These are phyloP conservation scores for Arbutus unedo DNA, from an alignment of 148 eudicot species.

Conservation along the genomic window DNA sequence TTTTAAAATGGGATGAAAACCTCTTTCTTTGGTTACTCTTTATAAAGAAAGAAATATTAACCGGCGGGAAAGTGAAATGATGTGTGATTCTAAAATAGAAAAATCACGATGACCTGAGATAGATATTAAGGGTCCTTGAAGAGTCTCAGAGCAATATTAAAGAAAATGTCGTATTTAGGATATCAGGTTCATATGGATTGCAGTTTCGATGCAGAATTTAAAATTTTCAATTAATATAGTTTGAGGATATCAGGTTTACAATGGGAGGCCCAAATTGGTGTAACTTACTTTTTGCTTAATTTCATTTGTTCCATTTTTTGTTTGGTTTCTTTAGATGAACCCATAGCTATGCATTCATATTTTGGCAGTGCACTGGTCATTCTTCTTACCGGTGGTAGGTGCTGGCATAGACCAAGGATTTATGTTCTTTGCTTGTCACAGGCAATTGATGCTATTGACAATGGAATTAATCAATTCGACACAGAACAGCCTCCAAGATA, in stretches of 20 bases:
- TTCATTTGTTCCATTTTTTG: background rate
- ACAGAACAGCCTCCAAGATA: conserved; percentile 70
- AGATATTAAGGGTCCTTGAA: background rate
- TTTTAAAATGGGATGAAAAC: background rate
- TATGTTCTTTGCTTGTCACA: conserved; percentile 27
- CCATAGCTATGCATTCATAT: background rate
- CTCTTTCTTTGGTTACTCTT: background rate
- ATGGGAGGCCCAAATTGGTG: background rate
- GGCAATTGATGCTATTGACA: conserved; percentile 96
- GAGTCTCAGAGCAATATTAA: background rate
- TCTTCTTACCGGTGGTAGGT: background rate
- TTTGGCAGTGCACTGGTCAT: background rate
- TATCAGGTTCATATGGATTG: background rate
- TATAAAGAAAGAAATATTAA: background rate
- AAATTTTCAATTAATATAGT: background rate
- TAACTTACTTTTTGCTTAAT: background rate
- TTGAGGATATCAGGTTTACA: background rate
- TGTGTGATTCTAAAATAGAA: background rate
- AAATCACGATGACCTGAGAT: background rate
- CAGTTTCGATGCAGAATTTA: background rate
- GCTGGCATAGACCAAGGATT: background rate
- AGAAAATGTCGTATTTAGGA: background rate
- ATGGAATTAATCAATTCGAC: conserved; percentile 77
- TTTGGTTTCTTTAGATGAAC: background rate
- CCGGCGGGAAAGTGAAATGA: background rate